Evolutionary conservation across 1,284 basidiomycete species (phyloP).

Genomic region (Tylopilus orsonianus): DNA sequence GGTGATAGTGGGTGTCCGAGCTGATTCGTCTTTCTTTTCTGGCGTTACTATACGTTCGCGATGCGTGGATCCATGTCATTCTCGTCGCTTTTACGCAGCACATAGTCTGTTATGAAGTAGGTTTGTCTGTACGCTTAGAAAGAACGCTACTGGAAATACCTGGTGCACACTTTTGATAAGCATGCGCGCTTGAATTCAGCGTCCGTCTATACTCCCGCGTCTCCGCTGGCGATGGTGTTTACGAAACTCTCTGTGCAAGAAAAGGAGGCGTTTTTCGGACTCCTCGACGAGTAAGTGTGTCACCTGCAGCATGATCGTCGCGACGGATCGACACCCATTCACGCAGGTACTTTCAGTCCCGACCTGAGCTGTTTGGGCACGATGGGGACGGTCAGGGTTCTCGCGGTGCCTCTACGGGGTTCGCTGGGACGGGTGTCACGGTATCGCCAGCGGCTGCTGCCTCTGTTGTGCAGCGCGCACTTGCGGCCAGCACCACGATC

Average conservation of each 20-base stretch:
- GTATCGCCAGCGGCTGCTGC: slow-evolving; percentile 36
- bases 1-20: slow-evolving; percentile 5
- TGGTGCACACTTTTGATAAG: background rate
- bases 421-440: slow-evolving; percentile 16
- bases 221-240: slow-evolving; percentile 56
- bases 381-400: slow-evolving; percentile 10
- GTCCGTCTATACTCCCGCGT: background rate
- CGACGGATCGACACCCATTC: slow-evolving; percentile 1
- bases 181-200: background rate
- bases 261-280: slow-evolving; percentile 76
- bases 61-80: slow-evolving; percentile 10
- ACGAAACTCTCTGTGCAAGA: slow-evolving; percentile 60
- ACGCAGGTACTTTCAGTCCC: slow-evolving; percentile 74
- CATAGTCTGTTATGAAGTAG: slow-evolving; percentile 28
- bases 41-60: slow-evolving; percentile 24
- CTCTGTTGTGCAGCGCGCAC: slow-evolving; percentile 48
- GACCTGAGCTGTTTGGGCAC: slow-evolving; percentile 57
- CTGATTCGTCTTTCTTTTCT: slow-evolving; percentile 1
- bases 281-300: slow-evolving; percentile 76
- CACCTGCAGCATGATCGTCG: no score
- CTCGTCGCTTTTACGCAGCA: slow-evolving; percentile 24
- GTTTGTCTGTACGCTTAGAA: slow-evolving; percentile 33
- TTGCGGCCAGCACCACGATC: slow-evolving; percentile 38
- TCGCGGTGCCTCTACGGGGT: slow-evolving; percentile 1
- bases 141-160: slow-evolving; percentile 7